phyloP scores from a whole-genome alignment of 78 protist species.

The Protostelium mycophagum region DNA sequence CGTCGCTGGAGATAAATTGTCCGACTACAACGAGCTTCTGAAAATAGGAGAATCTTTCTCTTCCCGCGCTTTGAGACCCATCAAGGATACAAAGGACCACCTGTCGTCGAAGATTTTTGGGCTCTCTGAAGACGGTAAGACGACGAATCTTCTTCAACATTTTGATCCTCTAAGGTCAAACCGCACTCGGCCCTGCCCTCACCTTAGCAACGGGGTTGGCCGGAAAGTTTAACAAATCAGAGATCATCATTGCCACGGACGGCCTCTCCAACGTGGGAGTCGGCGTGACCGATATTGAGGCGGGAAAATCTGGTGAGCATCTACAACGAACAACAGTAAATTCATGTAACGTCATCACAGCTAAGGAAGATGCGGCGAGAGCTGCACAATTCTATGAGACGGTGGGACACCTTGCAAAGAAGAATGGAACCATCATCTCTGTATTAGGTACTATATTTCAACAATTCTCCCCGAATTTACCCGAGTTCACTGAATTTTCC shows the following conservation, averaged over 20 bases:
- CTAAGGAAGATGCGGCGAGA: too few relatives aligned
- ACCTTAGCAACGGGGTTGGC: conserved; percentile 56
- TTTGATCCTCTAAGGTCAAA: too few relatives aligned
- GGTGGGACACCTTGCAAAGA: conserved; percentile 37
- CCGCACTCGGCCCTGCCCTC: conserved; percentile 80
- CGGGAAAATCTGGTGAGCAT: too few relatives aligned
- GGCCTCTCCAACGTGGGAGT: conserved; percentile 74
- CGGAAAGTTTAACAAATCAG: conserved; percentile 12
- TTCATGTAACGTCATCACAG: too few relatives aligned
- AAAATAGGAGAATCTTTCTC: background rate
- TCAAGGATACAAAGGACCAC: background rate
- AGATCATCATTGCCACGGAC: conserved; percentile 72
- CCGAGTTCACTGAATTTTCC: too few relatives aligned
- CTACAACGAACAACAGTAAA: too few relatives aligned
- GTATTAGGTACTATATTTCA: too few relatives aligned
- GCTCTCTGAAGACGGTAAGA: background rate
- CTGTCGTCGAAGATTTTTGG: background rate
- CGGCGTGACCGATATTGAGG: conserved; percentile 34
- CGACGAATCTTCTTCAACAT: too few relatives aligned
- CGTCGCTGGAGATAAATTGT: background rate
- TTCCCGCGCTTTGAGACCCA: background rate
- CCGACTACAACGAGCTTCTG: background rate
- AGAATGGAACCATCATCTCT: conserved; percentile 40
- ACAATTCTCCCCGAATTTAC: too few relatives aligned
- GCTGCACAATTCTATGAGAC: conserved; percentile 24